Evolutionary conservation across 805 yeast genomes (phyloP).

Genomic region (Yamadazyma laniorum): DNA sequence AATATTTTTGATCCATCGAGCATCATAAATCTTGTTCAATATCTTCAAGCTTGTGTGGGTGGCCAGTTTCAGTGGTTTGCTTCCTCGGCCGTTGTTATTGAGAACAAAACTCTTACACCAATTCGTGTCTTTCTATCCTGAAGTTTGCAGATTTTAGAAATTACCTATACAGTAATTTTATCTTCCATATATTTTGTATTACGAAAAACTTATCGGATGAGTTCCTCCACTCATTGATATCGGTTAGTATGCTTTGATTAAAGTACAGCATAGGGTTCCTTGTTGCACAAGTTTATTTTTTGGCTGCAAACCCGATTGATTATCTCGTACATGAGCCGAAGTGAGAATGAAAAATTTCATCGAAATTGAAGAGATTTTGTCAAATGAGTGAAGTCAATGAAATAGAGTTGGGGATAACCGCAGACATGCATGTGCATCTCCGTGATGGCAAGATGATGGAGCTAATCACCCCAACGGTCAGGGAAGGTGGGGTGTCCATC

Average conservation of each 20-base stretch:
- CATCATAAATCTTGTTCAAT: slow-evolving; percentile 1
- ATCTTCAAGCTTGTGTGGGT: neutral
- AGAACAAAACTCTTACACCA: neutral
- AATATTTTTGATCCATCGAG: slow-evolving; percentile 8
- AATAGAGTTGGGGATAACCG: slow-evolving; percentile 65
- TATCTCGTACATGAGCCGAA: too few species aligned
- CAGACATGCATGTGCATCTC: slow-evolving; percentile 94
- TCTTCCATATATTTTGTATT: too few species aligned
- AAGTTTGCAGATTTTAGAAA: too few species aligned
- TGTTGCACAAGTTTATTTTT: too few species aligned
- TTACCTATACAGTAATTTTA: too few species aligned
- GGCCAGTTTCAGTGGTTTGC: neutral
- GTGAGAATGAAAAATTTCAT: slow-evolving; percentile 1
- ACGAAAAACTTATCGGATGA: too few species aligned
- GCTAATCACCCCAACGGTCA: slow-evolving; percentile 83
- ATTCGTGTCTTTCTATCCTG: too few species aligned
- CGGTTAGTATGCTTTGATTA: too few species aligned
- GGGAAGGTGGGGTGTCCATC: slow-evolving; percentile 85
- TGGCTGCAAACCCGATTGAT: too few species aligned
- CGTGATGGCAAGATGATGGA: slow-evolving; percentile 95
- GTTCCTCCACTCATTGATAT: too few species aligned
- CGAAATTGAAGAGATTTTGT: neutral
- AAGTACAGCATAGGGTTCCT: too few species aligned
- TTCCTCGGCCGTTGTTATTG: neutral
- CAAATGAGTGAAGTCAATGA: slow-evolving; percentile 13